phyloP scores from a whole-genome alignment of 2,329 filamentous ascomycete genomes.

The Clonostachys sp. region DNA sequence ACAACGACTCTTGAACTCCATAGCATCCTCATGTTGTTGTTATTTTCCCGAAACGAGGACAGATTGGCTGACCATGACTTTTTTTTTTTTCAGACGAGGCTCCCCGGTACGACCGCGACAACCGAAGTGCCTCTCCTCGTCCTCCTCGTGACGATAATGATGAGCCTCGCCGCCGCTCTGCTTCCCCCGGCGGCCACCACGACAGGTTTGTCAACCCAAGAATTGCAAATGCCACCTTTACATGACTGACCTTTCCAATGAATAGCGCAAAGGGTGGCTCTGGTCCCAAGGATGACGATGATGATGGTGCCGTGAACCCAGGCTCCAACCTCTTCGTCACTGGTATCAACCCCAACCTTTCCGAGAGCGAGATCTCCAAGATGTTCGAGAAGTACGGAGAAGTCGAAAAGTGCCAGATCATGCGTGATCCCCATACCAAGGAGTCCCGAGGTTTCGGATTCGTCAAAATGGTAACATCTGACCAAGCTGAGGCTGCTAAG shows the following conservation, averaged over 20 bases:
- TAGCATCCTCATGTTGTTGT: no score
- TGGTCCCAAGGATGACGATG: slow-evolving; percentile 49
- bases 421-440: slow-evolving; percentile 97
- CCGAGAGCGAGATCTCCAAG: slow-evolving; percentile 84
- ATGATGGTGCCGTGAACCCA: slow-evolving; percentile 81
- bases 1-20: no score
- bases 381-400: slow-evolving; percentile 99
- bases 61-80: no score
- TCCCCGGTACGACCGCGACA: slow-evolving; percentile 62
- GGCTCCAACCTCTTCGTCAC: slow-evolving; percentile 99
- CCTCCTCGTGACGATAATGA: slow-evolving; percentile 56
- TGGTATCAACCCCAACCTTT: slow-evolving; percentile 89
- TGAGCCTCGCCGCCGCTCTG: slow-evolving; percentile 55
- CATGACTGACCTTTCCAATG: background rate
- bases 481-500: slow-evolving; percentile 94
- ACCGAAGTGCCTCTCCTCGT: slow-evolving; percentile 62
- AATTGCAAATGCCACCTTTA: background rate
- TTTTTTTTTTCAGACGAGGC: slow-evolving; percentile 45
- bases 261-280: slow-evolving; percentile 50
- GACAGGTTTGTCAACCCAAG: slow-evolving; percentile 14
- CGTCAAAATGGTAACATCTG: slow-evolving; percentile 95
- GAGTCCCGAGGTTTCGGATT: slow-evolving; percentile 98
- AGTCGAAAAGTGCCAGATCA: slow-evolving; percentile 99
- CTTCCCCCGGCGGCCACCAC: slow-evolving; percentile 45
- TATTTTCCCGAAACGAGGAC: no score